Base-by-base conservation (phyloP, 495 filamentous ascomycete genomes). In the Stereocaulon alpinum region DNA sequence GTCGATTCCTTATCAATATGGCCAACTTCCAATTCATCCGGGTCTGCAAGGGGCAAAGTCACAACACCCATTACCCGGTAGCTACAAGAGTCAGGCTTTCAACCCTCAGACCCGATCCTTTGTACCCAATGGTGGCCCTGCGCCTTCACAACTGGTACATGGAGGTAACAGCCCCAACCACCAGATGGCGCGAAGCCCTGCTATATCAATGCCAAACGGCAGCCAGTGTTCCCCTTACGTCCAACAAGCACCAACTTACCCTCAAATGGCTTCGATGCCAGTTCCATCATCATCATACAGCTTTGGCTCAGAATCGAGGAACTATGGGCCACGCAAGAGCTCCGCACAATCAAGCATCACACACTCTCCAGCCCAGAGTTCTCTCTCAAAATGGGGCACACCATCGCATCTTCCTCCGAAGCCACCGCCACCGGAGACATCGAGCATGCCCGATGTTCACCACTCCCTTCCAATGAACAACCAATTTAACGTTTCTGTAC, bases 101-200 rank as follows among this genome's bases (percentile, higher is more conserved):
- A 95, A 96, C 64, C 91, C 91, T 0, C 90, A 95, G 70, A 95
- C 88, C 12, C 86, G 91, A 60, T 83, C 89, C 3, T 96, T 96
- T 67, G 80, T 95, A 44, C 91, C 91, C 22, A 57, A 47, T 50
- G 56, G 49, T 9, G 42, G 47, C 27, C 45, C 58, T 14, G 18
- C 24, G 14, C 45, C 44, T 41, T 18, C 52, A 44, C 53, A 43
- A 20, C 55, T 27, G 37, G 18, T 40, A 6, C 69, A 72, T 49
- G 69, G 68, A 64, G 61, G 62, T 40, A 69, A 71, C 62, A 57
- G 37, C 56, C 49, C 59, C 15, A 40, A 68, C 17, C 76, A 72
- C 55, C 50, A 62, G 29, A 66, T 59, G 30, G 65, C 68, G 55
- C 69, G 69, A 18, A 22, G 67, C 27, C 58, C 47, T 53, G 22